Percentiles rank a stretch among this genome's conserved stretches.
These are phyloP conservation scores for Coprinopsis strossmayeri DNA, from an alignment of 768 basidiomycete species.

Conservation along the genomic window DNA sequence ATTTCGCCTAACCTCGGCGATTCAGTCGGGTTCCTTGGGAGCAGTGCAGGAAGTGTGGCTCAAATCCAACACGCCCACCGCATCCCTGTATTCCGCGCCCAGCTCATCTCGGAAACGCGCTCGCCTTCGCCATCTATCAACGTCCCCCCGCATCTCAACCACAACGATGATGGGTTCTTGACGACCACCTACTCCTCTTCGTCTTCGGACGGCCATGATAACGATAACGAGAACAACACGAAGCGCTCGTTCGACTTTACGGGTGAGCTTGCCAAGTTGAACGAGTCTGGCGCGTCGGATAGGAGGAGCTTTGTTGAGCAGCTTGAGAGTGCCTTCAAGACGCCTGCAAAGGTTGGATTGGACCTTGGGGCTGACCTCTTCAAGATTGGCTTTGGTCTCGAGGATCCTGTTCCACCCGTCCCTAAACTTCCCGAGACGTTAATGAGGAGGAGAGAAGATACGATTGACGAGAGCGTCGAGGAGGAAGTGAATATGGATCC, in stretches of 20 bases:
- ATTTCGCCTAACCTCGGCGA: neutral
- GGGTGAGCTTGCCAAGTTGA: constrained; percentile 63
- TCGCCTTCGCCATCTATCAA: neutral
- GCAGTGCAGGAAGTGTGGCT: neutral
- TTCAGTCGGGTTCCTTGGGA: neutral
- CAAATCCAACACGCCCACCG: neutral
- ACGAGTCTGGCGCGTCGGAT: constrained; percentile 64
- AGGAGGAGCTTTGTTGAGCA: constrained; percentile 76
- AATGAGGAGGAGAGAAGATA: constrained; percentile 8
- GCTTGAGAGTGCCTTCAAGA: constrained; percentile 73
- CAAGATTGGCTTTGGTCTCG: constrained; percentile 8
- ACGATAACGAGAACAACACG: constrained; percentile 36
- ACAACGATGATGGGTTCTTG: neutral
- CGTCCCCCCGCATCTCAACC: neutral
- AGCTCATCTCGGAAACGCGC: neutral
- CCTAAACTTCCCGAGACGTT: constrained; percentile 21
- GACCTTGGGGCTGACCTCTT: constrained; percentile 33
- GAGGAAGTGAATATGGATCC: neutral
- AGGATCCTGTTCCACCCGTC: constrained; percentile 46
- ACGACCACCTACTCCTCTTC: neutral
- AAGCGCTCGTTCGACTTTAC: constrained; percentile 84
- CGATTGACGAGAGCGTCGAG: constrained; percentile 10
- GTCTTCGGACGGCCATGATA: constrained; percentile 1
- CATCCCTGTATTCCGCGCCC: constrained; percentile 1
- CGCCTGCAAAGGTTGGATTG: constrained; percentile 64